Conservation (phyloP, 108 stramenopile species). For the Nitzschia sp. region DNA sequence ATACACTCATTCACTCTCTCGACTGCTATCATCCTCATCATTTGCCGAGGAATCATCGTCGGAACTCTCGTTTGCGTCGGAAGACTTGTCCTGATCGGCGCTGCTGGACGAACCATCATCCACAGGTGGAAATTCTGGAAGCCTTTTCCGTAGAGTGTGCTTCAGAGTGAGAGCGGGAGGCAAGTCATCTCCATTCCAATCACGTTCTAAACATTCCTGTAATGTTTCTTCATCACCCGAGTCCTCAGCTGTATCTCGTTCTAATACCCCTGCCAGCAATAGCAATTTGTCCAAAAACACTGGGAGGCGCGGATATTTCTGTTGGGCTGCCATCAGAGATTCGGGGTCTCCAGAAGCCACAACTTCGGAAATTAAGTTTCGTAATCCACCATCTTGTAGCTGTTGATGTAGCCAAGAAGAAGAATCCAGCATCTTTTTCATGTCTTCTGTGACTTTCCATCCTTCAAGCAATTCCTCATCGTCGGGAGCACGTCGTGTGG, state of each 20-base stretch:
- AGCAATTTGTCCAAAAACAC: constrained; percentile 67
- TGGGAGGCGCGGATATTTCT: constrained; percentile 56
- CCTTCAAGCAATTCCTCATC: constrained; percentile 61
- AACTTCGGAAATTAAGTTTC: constrained; percentile 55
- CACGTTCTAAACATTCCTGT: constrained; percentile 27
- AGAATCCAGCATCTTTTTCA: constrained; percentile 53
- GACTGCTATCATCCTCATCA: background rate
- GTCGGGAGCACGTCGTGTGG: constrained; percentile 2
- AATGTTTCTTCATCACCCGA: constrained; percentile 15
- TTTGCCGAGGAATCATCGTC: background rate
- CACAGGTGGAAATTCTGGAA: constrained; percentile 31
- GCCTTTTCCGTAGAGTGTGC: background rate
- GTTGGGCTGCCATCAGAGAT: background rate
- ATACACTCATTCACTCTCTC: too few relatives aligned
- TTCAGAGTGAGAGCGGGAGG: constrained; percentile 19
- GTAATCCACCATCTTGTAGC: constrained; percentile 66
- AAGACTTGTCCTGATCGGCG: constrained; percentile 4
- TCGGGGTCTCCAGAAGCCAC: constrained; percentile 1
- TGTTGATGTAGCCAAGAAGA: constrained; percentile 69
- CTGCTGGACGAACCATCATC: constrained; percentile 16
- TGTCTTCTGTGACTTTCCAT: constrained; percentile 74
- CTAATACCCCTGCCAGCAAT: constrained; percentile 62
- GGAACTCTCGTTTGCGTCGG: background rate
- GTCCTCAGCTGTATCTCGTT: constrained; percentile 23
- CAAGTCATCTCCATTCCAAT: constrained; percentile 10